Conservation (phyloP, 805 yeast genomes). For the Candida succiphila region DNA sequence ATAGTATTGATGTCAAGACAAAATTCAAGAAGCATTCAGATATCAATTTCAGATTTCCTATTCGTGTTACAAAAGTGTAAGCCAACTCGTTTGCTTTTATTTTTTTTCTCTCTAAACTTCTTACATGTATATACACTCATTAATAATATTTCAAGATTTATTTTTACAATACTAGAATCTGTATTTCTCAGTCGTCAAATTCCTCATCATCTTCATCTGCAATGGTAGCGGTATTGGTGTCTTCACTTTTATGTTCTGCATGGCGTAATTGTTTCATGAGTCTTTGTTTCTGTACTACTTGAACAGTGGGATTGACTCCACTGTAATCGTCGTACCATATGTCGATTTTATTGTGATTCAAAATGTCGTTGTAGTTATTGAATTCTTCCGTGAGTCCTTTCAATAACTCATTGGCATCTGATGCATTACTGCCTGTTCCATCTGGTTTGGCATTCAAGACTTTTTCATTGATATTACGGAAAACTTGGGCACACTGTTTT, state of each 20-base stretch:
- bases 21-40: constrained; percentile 3
- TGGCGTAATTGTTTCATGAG: background rate
- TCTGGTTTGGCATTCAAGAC: constrained; percentile 33
- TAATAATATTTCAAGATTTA: background rate
- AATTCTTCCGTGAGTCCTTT: constrained; percentile 33
- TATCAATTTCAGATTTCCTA: constrained; percentile 1
- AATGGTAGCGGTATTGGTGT: background rate
- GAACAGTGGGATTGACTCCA: too few relatives aligned
- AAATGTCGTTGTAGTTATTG: constrained; percentile 33
- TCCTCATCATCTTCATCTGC: too few relatives aligned
- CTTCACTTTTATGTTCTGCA: background rate
- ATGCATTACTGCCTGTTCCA: constrained; percentile 22
- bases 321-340: constrained; percentile 30
- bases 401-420: constrained; percentile 29
- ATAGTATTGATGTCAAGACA: constrained; percentile 22
- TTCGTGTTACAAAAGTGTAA: constrained; percentile 2
- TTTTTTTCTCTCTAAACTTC: background rate
- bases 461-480: constrained; percentile 31
- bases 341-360: constrained; percentile 36
- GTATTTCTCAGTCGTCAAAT: too few relatives aligned
- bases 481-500: constrained; percentile 31
- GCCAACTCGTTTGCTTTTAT: background rate
- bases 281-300: too few relatives aligned
- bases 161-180: too few relatives aligned
- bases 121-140: background rate